Evolutionary conservation across 148 eudicot species (phyloP).

Genomic region (Fagopyrum homotropicum): DNA sequence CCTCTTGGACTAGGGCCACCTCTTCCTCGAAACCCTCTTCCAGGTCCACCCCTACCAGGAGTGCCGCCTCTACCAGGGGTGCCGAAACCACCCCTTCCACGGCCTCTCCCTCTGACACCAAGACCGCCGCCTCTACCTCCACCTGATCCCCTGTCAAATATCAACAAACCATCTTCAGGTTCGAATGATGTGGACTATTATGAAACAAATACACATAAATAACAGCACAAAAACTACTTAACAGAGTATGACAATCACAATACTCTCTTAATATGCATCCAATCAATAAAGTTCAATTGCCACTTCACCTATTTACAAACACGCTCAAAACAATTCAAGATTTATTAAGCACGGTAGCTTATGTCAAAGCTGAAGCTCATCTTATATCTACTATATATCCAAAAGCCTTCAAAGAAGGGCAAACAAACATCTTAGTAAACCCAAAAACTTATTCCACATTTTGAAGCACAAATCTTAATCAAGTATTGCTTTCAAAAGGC

Average conservation of each 20-base stretch:
- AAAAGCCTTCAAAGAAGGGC: neutral
- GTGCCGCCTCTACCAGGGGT: slow-evolving; percentile 30
- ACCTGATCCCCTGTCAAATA: slow-evolving; percentile 8
- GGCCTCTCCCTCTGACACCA: slow-evolving; percentile 42
- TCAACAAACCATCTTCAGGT: neutral
- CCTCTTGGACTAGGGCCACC: slow-evolving; percentile 41
- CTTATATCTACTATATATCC: neutral
- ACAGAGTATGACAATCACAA: neutral
- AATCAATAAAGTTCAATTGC: neutral
- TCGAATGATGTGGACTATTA: neutral
- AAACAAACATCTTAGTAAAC: neutral
- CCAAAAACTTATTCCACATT: neutral
- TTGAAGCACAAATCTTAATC: neutral
- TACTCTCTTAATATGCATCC: neutral
- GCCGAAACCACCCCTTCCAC: slow-evolving; percentile 36
- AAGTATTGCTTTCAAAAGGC: neutral
- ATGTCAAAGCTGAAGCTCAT: neutral
- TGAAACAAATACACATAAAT: neutral
- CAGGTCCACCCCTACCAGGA: slow-evolving; percentile 18
- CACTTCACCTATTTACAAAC: neutral
- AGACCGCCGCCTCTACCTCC: slow-evolving; percentile 40
- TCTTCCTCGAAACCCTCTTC: slow-evolving; percentile 42
- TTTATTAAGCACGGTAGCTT: neutral
- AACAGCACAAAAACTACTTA: neutral
- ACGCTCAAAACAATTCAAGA: neutral